A percentile compares a stretch with the other conserved stretches of the same genome.
Evolutionary conservation across 306 rosid species (phyloP).

Genomic region (Prunus mira): DNA sequence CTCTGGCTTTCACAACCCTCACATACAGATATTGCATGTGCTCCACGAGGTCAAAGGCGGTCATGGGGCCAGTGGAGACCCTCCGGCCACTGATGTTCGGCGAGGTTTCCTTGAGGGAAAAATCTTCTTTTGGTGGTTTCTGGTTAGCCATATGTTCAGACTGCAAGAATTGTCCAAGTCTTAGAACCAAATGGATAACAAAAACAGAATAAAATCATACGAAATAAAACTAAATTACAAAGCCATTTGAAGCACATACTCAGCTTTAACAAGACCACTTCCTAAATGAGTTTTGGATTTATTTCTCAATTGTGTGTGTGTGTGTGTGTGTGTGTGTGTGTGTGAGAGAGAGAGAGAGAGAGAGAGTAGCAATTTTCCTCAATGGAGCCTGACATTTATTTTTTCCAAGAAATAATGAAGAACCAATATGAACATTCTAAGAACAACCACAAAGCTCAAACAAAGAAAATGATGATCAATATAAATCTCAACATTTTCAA

Average conservation of each 20-base stretch:
- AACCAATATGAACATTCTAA: too few relatives aligned
- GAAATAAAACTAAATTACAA: neutral
- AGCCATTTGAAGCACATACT: neutral
- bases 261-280: neutral
- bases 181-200: neutral
- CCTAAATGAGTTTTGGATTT: neutral
- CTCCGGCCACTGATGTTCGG: constrained; percentile 21
- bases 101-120: constrained; percentile 19
- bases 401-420: neutral
- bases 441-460: too few relatives aligned
- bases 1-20: constrained; percentile 25
- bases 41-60: constrained; percentile 25
- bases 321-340: too few relatives aligned
- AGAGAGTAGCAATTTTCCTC: too few relatives aligned
- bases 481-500: too few relatives aligned
- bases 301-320: too few relatives aligned
- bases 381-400: neutral
- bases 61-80: constrained; percentile 3
- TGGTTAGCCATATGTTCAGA: constrained; percentile 2
- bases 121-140: constrained; percentile 11
- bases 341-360: too few relatives aligned
- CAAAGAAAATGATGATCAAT: too few relatives aligned
- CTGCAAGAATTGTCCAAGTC: neutral
- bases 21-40: constrained; percentile 22
- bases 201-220: neutral